Percentiles rank a stretch among this genome's conserved stretches.
These are phyloP conservation scores for Ceratobasidium sp. DNA, from an alignment of 1,284 basidiomycete genomes.

Conservation along the genomic window DNA sequence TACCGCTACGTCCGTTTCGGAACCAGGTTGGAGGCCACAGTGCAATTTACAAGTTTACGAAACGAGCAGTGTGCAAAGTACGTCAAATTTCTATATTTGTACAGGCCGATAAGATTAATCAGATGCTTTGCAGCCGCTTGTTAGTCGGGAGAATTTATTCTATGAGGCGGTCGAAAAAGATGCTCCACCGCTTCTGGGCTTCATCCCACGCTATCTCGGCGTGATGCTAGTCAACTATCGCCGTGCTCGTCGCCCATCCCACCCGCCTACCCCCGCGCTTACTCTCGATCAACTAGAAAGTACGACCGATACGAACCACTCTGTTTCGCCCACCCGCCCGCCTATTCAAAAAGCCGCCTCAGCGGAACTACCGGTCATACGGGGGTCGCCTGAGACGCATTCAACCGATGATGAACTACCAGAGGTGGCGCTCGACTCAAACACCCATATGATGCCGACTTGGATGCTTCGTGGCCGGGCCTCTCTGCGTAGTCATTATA, in stretches of 20 bases:
- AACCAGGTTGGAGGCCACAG: constrained; percentile 99
- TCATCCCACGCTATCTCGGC: constrained; percentile 96
- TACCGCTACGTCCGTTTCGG: constrained; percentile 94
- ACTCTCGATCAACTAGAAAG: constrained; percentile 27
- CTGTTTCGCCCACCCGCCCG: constrained; percentile 48
- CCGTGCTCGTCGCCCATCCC: constrained; percentile 63
- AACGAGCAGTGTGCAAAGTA: constrained; percentile 98
- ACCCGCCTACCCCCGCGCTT: constrained; percentile 40
- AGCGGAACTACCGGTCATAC: constrained; percentile 36
- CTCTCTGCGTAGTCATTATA: constrained; percentile 50
- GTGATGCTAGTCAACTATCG: constrained; percentile 99
- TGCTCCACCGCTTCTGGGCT: constrained; percentile 89
- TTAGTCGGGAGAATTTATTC: constrained; percentile 96
- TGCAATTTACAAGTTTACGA: constrained; percentile 98
- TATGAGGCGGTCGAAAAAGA: constrained; percentile 97
- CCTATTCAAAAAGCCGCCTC: constrained; percentile 52
- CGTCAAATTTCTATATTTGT: constrained; percentile 52
- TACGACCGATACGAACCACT: constrained; percentile 42
- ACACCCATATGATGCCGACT: constrained; percentile 95
- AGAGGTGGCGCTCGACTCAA: constrained; percentile 91
- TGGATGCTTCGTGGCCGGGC: constrained; percentile 80
- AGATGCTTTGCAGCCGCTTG: constrained; percentile 77
- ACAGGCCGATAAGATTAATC: background rate
- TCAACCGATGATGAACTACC: constrained; percentile 71
- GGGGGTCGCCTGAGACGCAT: constrained; percentile 9